A percentile compares a stretch with the other conserved stretches of the same genome.
These are phyloP conservation scores for Venturia aucupariae DNA, from an alignment of 2,329 filamentous ascomycete species.

Conservation along the genomic window DNA sequence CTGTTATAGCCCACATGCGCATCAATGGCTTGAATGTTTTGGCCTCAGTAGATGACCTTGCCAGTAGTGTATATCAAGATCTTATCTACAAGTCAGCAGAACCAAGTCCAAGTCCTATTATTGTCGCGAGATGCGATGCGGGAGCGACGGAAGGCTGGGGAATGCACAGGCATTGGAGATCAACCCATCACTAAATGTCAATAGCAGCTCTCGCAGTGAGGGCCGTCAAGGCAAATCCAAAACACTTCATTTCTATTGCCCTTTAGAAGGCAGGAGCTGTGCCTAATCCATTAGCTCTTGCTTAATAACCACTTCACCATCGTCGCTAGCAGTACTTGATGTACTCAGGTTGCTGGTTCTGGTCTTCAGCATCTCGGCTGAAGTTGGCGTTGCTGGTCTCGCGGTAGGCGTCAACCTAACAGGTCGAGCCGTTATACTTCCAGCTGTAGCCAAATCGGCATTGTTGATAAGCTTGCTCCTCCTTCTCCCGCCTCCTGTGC, in stretches of 20 bases:
- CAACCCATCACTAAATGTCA: background rate
- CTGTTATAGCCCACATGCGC: too few species aligned
- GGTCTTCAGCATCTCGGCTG: slow-evolving; percentile 20
- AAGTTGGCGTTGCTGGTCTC: slow-evolving; percentile 23
- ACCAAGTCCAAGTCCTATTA: too few species aligned
- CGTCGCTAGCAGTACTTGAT: slow-evolving; percentile 9
- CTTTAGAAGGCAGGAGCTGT: background rate
- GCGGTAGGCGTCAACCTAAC: slow-evolving; percentile 17
- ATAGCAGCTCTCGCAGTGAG: background rate
- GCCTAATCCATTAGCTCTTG: background rate
- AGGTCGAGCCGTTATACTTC: slow-evolving; percentile 4
- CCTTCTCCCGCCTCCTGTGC: slow-evolving; percentile 10
- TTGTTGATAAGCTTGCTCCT: slow-evolving; percentile 9
- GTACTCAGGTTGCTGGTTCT: slow-evolving; percentile 26
- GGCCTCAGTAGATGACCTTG: too few species aligned
- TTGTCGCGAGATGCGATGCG: too few species aligned
- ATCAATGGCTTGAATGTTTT: too few species aligned
- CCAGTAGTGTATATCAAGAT: too few species aligned
- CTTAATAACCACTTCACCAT: background rate
- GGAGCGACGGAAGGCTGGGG: too few species aligned
- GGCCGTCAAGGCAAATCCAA: background rate
- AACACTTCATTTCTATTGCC: background rate
- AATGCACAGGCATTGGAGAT: too few species aligned
- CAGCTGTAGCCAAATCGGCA: background rate
- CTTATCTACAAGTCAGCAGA: too few species aligned